A percentile compares a stretch with the other conserved stretches of the same genome.
Evolutionary conservation across 306 rosid genomes (phyloP).

Genomic region (Ziziphus jujuba): DNA sequence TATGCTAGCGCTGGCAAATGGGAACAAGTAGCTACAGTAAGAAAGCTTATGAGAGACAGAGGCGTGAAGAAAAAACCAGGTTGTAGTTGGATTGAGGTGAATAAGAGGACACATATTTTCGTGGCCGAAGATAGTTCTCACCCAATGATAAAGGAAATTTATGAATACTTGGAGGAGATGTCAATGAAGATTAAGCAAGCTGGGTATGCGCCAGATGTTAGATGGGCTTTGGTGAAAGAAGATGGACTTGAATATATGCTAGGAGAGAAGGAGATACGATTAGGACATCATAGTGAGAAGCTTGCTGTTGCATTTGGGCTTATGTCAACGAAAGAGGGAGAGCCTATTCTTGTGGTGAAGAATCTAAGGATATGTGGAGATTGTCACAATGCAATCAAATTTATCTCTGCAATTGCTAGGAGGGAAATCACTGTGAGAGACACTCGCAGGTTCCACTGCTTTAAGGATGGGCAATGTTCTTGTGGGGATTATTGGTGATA

Average conservation of each 20-base stretch:
- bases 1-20: constrained; percentile 67
- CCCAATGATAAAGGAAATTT: constrained; percentile 66
- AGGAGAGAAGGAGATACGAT: constrained; percentile 66
- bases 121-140: constrained; percentile 82
- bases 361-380: constrained; percentile 84
- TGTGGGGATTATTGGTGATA: constrained; percentile 79
- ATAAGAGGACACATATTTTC: constrained; percentile 54
- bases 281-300: constrained; percentile 73
- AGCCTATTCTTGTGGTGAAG: constrained; percentile 69
- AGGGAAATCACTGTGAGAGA: constrained; percentile 84
- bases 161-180: constrained; percentile 61
- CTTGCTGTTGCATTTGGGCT: constrained; percentile 74
- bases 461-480: constrained; percentile 69
- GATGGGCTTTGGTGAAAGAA: constrained; percentile 61
- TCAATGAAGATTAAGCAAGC: constrained; percentile 54
- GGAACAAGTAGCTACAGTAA: constrained; percentile 58
- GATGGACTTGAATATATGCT: constrained; percentile 32
- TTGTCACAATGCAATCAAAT: constrained; percentile 80
- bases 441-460: constrained; percentile 76
- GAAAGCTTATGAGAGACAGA: constrained; percentile 67
- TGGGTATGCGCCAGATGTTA: constrained; percentile 65
- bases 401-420: constrained; percentile 53
- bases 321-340: constrained; percentile 59
- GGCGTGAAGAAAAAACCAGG: constrained; percentile 86
- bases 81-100: constrained; percentile 82